Conservation (phyloP, 225 moss, liverwort and hornwort genomes). For the Polytrichum formosum region DNA sequence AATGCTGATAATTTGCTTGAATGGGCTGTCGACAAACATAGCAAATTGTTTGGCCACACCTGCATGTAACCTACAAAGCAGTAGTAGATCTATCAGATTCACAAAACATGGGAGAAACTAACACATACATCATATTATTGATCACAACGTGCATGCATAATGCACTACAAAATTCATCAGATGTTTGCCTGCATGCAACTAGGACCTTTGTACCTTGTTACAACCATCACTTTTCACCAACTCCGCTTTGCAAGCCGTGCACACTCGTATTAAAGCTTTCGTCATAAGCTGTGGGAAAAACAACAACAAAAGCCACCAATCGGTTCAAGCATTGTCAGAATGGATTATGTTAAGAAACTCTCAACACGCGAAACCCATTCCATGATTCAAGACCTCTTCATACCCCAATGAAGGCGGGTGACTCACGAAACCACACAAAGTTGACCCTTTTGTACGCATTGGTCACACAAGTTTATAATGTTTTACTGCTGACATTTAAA, state of each 20-base stretch:
- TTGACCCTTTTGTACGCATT: neutral
- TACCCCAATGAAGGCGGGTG: too few relatives aligned
- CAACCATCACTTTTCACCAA: slow-evolving; percentile 81
- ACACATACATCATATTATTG: neutral
- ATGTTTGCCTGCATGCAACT: too few relatives aligned
- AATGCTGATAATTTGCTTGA: slow-evolving; percentile 59
- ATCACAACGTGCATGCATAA: too few relatives aligned
- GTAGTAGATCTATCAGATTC: too few relatives aligned
- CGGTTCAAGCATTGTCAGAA: neutral
- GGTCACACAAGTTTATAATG: too few relatives aligned
- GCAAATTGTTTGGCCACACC: slow-evolving; percentile 80
- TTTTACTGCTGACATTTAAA: too few relatives aligned
- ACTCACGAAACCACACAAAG: neutral
- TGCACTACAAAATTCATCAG: too few relatives aligned
- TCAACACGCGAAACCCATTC: too few relatives aligned
- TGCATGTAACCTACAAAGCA: slow-evolving; percentile 63
- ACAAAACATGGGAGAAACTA: neutral
- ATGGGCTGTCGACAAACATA: slow-evolving; percentile 70
- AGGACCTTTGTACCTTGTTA: slow-evolving; percentile 52
- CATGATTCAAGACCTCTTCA: too few relatives aligned
- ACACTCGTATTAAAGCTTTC: slow-evolving; percentile 68
- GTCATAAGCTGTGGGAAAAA: slow-evolving; percentile 68
- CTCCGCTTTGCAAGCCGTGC: slow-evolving; percentile 64
- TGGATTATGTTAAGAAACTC: neutral
- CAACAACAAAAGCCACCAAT: slow-evolving; percentile 2